Evolutionary conservation across 2,329 filamentous ascomycete genomes (phyloP).

Genomic region (Plenodomus biglobosus): DNA sequence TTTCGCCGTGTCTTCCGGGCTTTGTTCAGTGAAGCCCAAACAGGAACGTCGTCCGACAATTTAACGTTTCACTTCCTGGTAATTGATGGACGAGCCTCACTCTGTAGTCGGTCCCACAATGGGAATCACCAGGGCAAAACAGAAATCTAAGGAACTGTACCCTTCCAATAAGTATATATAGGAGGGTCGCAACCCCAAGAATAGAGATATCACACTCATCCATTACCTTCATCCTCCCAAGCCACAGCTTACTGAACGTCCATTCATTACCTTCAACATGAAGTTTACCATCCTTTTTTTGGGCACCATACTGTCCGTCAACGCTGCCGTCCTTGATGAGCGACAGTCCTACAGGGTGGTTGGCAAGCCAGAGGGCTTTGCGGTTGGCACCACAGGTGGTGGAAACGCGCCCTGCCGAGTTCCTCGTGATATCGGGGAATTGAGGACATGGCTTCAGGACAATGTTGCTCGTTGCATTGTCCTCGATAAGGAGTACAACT

Average conservation of each 20-base stretch:
- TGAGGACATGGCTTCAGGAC: slow-evolving; percentile 31
- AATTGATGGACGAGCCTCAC: not conserved
- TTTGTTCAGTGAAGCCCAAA: not conserved
- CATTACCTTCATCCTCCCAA: not conserved
- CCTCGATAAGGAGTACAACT: slow-evolving; percentile 32
- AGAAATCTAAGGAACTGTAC: slow-evolving; percentile 1
- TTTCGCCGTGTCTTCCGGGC: not conserved
- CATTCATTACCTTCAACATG: slow-evolving; percentile 1
- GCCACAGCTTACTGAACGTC: not conserved
- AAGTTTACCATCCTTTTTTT: slow-evolving; percentile 5
- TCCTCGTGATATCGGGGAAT: slow-evolving; percentile 10
- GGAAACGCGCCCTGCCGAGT: slow-evolving; percentile 13
- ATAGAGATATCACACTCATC: not conserved
- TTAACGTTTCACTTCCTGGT: not conserved
- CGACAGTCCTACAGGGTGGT: not conserved
- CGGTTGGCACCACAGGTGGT: slow-evolving; percentile 13
- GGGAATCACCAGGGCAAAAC: not conserved
- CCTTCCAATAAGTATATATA: not conserved
- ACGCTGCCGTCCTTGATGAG: slow-evolving; percentile 3
- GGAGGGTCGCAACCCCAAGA: not conserved
- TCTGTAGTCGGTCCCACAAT: not conserved
- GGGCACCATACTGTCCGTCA: slow-evolving; percentile 3
- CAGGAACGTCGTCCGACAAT: not conserved
- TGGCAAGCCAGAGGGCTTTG: slow-evolving; percentile 9
- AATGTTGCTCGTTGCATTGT: slow-evolving; percentile 42